These are phyloP conservation scores for Orbilia quercus DNA, from an alignment of 2,329 filamentous ascomycete species.

Conservation along the genomic window DNA sequence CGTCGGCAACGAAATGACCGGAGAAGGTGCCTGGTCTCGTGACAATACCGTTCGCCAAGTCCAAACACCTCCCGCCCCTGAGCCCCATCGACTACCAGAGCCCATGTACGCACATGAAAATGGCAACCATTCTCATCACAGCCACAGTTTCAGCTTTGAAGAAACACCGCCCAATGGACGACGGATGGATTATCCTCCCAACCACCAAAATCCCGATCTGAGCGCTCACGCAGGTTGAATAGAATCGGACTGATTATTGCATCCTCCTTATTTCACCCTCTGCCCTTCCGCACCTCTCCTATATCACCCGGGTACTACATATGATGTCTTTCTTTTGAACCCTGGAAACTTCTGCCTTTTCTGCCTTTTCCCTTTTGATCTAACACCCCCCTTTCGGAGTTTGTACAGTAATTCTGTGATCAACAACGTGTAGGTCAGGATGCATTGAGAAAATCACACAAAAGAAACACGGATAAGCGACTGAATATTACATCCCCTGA, in stretches of 20 bases:
- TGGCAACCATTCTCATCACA: slow-evolving; percentile 52
- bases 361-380: slow-evolving; percentile 12
- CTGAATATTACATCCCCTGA: slow-evolving; percentile 17
- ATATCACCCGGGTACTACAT: slow-evolving; percentile 25
- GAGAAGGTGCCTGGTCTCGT: slow-evolving; percentile 74
- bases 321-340: slow-evolving; percentile 16
- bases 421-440: slow-evolving; percentile 17
- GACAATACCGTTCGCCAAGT: slow-evolving; percentile 86
- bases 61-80: slow-evolving; percentile 67
- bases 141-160: slow-evolving; percentile 54
- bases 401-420: slow-evolving; percentile 39
- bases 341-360: slow-evolving; percentile 8
- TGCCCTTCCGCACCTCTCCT: slow-evolving; percentile 30
- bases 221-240: slow-evolving; percentile 41
- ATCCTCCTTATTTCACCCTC: neutral
- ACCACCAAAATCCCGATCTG: slow-evolving; percentile 43
- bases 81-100: slow-evolving; percentile 64
- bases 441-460: slow-evolving; percentile 4
- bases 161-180: slow-evolving; percentile 38
- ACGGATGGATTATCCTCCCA: slow-evolving; percentile 47
- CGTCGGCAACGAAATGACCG: slow-evolving; percentile 86
- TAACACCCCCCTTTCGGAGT: slow-evolving; percentile 9
- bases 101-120: slow-evolving; percentile 62
- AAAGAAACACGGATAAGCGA: slow-evolving; percentile 8
- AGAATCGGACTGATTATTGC: neutral